phyloP scores from a whole-genome alignment of 345 rosid species.

The Moricandia arvensis region DNA sequence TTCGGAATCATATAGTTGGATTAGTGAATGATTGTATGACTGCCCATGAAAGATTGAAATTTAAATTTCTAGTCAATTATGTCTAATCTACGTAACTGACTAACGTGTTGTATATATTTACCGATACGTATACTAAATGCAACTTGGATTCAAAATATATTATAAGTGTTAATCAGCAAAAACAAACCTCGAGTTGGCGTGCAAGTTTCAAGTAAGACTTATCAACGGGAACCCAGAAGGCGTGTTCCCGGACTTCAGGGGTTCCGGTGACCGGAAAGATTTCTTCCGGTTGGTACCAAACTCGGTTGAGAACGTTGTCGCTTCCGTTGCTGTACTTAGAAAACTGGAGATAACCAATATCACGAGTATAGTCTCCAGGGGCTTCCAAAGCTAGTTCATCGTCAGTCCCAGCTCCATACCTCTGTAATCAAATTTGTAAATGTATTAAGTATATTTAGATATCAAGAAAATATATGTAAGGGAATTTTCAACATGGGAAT shows the following conservation, averaged over 20 bases:
- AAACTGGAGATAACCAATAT: slow-evolving; percentile 52
- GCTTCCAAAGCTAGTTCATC: slow-evolving; percentile 63
- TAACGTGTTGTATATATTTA: neutral
- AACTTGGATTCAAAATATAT: neutral
- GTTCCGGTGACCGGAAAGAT: slow-evolving; percentile 58
- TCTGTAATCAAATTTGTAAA: slow-evolving; percentile 29
- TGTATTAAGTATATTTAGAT: neutral
- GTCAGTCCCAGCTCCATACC: slow-evolving; percentile 56
- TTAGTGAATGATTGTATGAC: neutral
- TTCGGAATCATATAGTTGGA: neutral
- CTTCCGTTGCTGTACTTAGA: slow-evolving; percentile 34
- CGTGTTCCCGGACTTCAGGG: slow-evolving; percentile 63
- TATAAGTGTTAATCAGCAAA: neutral
- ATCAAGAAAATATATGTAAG: neutral
- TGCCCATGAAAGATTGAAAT: neutral
- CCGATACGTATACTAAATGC: neutral
- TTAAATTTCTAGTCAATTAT: neutral
- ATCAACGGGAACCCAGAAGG: slow-evolving; percentile 69
- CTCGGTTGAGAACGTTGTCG: slow-evolving; percentile 54
- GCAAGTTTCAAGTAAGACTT: slow-evolving; percentile 44
- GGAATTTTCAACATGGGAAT: neutral
- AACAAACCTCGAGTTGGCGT: slow-evolving; percentile 45
- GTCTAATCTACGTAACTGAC: neutral
- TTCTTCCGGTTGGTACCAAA: slow-evolving; percentile 86
- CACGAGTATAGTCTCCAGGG: slow-evolving; percentile 64